Evolutionary conservation across 805 yeast species (phyloP), one percentile per base, ranked within the genome.

Genomic region (Saturnispora dispora): DNA sequence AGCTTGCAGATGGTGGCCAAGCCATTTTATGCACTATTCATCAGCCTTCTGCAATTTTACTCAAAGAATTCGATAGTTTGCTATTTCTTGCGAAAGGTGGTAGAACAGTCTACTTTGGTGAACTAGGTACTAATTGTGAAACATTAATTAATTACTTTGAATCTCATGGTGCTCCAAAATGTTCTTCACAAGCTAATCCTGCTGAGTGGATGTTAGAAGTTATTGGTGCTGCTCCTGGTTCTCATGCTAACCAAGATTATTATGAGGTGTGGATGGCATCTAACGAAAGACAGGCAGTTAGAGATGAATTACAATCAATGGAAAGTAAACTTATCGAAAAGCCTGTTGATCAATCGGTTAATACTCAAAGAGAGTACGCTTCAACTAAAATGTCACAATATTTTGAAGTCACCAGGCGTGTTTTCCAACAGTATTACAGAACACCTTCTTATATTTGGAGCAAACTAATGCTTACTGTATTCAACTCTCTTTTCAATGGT

Each of bases 151-250:
- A 76, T 47, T 84, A 84, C 62, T 83, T 85, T 60, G 88, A 84
- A 64, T 63, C 64, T 5, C 66, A 83, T 57, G 89, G 88, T 48
- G 79, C 89, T 42, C 76, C 73, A 25, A 70, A 71, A 51, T 85
- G 90, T 69, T 88, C 90, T 18, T 68, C 72, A 5, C 72, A 73
- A 40, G 88, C 87, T 5, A 85, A 85, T 57, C 93, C 91, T 30
- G 91, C 90, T 13, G 96, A 88, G 70, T 88, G 95, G 93, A 88
- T 88, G 95, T 72, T 88, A 67, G 85, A 84, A 55, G 85, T 82
- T 56, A 84, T 83, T 60, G 89, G 90, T 60, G 89, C 89, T 50
- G 88, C 89, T 35, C 89, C 89, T 6, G 89, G 88, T 48, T 78
- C 87, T 32, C 83, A 79, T 58, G 85, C 88, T 23, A 72, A 72